Evolutionary conservation across 441 rosid genomes (phyloP), one percentile per base, ranked within the genome.

Genomic region (Erodium moschatum): DNA sequence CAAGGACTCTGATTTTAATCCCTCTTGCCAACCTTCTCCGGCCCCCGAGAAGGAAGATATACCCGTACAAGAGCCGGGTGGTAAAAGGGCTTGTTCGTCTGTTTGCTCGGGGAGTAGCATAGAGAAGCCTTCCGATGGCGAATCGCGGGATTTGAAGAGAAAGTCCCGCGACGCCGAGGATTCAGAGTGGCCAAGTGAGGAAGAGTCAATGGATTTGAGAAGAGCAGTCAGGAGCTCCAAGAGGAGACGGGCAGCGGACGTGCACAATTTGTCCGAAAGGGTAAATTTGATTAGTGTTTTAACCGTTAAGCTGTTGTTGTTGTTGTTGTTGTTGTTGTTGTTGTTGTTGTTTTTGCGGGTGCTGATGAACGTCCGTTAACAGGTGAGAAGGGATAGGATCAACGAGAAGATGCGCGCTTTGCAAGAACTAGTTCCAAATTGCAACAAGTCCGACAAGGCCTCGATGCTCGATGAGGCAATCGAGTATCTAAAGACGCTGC

Each of bases 181-280:
- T 52, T 83, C 78, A 4, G 89, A 87, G 63, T 80, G 82, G 70
- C 89, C 81, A 48, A 83, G 91, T 72, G 94, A 89, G 72, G 92
- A 85, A 74, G 96, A 89, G 76, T 82, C 86, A 5, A 73, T 83
- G 8, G 85, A 82, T 52, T 79, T 62, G 56, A 81, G 85, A 72
- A 88, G 84, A 74, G 75, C 68, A 50, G 76, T 74, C 63, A 33
- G 48, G n/a, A 82, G 89, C 52, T 84, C 86, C 60, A 88, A 88
- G 83, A 87, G 96, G 83, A 84, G 88, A 80, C 87, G 97, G 70
- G 90, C 96, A 1, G 96, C 98, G 0, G 97, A 92, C 83, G 97
- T 92, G 31, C 98, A 92, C 79, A 92, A 92, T 79, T 76, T 90
- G 67, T 92, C 98, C 63, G 98, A 92, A 81, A 86, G 97, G 90